Percentiles rank a stretch among this genome's conserved stretches.
These are phyloP conservation scores for Kodamaea anthophila DNA, from an alignment of 1,139 yeast species.

Conservation along the genomic window DNA sequence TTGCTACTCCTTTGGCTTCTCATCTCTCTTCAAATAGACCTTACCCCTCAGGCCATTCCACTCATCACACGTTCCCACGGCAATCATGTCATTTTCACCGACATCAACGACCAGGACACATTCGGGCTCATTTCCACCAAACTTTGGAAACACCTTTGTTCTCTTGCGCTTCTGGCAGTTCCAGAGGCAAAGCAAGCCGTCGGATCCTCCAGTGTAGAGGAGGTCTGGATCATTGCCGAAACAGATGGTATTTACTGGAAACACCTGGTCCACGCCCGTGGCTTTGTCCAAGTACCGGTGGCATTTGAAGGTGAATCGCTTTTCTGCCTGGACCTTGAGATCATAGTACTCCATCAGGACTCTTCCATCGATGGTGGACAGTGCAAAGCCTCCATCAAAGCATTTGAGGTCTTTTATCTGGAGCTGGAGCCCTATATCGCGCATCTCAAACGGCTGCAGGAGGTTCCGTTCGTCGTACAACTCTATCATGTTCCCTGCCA, in stretches of 20 bases:
- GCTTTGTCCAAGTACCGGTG: slow-evolving; percentile 47
- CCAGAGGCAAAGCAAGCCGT: slow-evolving; percentile 75
- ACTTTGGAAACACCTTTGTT: slow-evolving; percentile 50
- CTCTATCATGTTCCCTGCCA: slow-evolving; percentile 49
- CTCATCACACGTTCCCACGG: slow-evolving; percentile 62
- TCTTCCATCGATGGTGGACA: slow-evolving; percentile 82
- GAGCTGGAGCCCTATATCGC: slow-evolving; percentile 69
- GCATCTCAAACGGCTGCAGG: slow-evolving; percentile 38
- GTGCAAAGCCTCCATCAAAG: slow-evolving; percentile 59
- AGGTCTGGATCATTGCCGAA: slow-evolving; percentile 46
- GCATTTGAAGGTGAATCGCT: slow-evolving; percentile 77
- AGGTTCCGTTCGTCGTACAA: slow-evolving; percentile 52
- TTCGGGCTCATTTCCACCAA: slow-evolving; percentile 18
- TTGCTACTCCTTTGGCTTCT: no score
- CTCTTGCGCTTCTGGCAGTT: slow-evolving; percentile 59
- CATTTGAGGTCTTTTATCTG: slow-evolving; percentile 60
- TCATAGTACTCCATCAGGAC: slow-evolving; percentile 75
- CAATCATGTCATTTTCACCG: slow-evolving; percentile 32
- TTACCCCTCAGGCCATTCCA: slow-evolving; percentile 11
- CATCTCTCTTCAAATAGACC: slow-evolving; percentile 9
- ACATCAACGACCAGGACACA: slow-evolving; percentile 48
- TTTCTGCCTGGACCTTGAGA: slow-evolving; percentile 34
- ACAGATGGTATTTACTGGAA: slow-evolving; percentile 67
- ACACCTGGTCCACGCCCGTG: slow-evolving; percentile 55
- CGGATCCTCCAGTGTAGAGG: slow-evolving; percentile 70